Base-by-base conservation (phyloP, 192 early-diverging fungal species). In the Coemansia sp. region DNA sequence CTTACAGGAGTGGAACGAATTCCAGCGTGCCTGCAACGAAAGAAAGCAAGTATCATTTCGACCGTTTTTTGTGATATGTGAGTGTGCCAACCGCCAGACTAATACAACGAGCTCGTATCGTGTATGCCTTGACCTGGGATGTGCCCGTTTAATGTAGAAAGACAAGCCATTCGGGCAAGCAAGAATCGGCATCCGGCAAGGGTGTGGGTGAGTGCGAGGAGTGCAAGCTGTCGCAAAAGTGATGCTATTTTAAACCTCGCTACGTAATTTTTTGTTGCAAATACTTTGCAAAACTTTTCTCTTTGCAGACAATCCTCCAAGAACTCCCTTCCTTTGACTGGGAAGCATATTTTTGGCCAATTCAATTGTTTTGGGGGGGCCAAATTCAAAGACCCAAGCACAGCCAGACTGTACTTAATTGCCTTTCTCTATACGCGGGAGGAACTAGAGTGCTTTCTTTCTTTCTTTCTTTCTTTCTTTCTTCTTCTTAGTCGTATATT, bases 1-100 rank as follows among this genome's bases (percentile, higher is more conserved):
- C 45, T 18, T 73, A 26, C 82, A 87, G 52, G 89, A 91, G 76
- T 87, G 87, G 87, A 73, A 83, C 38, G 89, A 83, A 44, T 91
- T 91, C 64, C 80, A 84, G 55, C 63, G 66, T 3, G 81, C 84
- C 15, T 91, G 89, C 63, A 72, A 78, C 39, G 68, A 68, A 44
- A 85, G 80, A 69, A 84, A 68, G 84, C 74, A 74, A 64, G 72
- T 60, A 18, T 12, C 23, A 9, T 1, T 26, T 53, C 7, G 39
- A 24, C 14, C 24, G 14, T 1, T 24, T 45, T 26, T 26, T 5
- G 12, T 23, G 4, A 11, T 9, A 41, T 41, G 4, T 11, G 18
- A 30, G 4, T 10, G 58, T 30, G 36, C 36, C 36, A 35, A 35
- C 20, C 4, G 1, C 11, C 16, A 10, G 4, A 44, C 14, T 23